Base-by-base conservation (phyloP, 2,329 filamentous ascomycete genomes). In the Neofusicoccum ribis region DNA sequence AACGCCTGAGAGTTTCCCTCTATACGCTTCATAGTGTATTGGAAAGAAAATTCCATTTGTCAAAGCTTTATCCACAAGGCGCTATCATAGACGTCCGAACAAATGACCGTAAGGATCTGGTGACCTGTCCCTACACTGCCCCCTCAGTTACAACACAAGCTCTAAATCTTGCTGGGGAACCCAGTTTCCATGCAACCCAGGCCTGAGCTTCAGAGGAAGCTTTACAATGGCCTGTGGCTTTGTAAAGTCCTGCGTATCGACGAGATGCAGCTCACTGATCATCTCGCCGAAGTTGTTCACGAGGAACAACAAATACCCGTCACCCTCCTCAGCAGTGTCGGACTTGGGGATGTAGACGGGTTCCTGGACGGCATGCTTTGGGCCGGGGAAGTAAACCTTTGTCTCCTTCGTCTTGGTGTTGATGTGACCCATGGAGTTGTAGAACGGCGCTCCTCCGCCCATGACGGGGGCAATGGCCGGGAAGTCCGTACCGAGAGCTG, bases 341-440 rank as follows among this genome's bases (percentile, higher is more conserved):
- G 2, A 3, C 15, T 36, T 59, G 14, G 54, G 39, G 4, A 59
- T 36, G 23, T 59, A 59, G 34, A 60, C 52, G 11, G 51, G 43
- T 46, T 54, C 50, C 59, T 70, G 17, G 34, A 37, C 63, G 1
- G 65, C 36, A 20, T 65, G 59, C 1, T 78, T 82, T 3, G 73
- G 76, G 0, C 82, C 81, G 0, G 81, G 76, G 64, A 79, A 83
- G 69, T 77, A 84, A 11, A 80, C 75, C 43, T 82, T 76, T 34
- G 78, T 74, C 1, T 69, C 61, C 0, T 77, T 78, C 5, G 74
- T 76, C 1, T 67, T 68, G 0, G 67, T 79, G 3, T 81, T 74
- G 51, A 81, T 78, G 65, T 83, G 80, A 9, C n/a, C 81, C 9
- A 84, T 70, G 14, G 77, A 75, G 66, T 85, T 84, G 69, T 83